Evolutionary conservation across 495 filamentous ascomycete genomes (phyloP).

Genomic region (Margaritispora aquatica): DNA sequence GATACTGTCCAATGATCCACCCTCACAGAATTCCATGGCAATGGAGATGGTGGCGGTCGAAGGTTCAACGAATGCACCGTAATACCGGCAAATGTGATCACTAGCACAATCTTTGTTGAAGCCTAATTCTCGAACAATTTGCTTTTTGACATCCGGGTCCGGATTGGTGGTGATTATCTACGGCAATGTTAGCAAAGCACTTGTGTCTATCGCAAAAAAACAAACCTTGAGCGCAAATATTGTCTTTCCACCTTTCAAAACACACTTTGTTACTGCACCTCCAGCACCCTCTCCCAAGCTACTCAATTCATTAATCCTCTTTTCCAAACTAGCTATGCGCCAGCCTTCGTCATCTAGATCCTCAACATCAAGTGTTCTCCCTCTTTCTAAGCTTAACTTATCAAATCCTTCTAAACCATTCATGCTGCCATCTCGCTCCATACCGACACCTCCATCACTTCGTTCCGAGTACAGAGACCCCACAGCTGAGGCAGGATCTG

Average conservation of each 20-base stretch:
- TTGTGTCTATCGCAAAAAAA: conserved; percentile 5
- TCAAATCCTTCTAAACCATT: conserved; percentile 55
- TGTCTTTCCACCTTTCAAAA: conserved; percentile 82
- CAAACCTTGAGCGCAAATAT: conserved; percentile 93
- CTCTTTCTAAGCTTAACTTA: conserved; percentile 71
- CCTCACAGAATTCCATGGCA: conserved; percentile 98
- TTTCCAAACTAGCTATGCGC: conserved; percentile 84
- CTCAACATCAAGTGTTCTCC: conserved; percentile 77
- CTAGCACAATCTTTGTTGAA: conserved; percentile 98
- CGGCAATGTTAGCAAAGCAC: conserved; percentile 6
- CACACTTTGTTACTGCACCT: conserved; percentile 88
- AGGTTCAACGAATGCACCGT: conserved; percentile 92
- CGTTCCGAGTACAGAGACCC: conserved; percentile 75
- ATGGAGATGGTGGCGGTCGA: conserved; percentile 93
- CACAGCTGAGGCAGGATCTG: conserved; percentile 85
- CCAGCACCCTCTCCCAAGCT: conserved; percentile 92
- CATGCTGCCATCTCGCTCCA: conserved; percentile 71
- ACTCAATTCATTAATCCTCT: conserved; percentile 80
- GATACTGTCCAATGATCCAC: conserved; percentile 88
- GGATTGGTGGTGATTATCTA: conserved; percentile 98
- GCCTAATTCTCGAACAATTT: conserved; percentile 88
- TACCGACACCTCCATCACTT: conserved; percentile 57
- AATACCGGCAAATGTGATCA: conserved; percentile 92
- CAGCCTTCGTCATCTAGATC: conserved; percentile 93
- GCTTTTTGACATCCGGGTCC: conserved; percentile 94